These are phyloP conservation scores for Candida nitratophila DNA, from an alignment of 805 yeast species.

Conservation along the genomic window DNA sequence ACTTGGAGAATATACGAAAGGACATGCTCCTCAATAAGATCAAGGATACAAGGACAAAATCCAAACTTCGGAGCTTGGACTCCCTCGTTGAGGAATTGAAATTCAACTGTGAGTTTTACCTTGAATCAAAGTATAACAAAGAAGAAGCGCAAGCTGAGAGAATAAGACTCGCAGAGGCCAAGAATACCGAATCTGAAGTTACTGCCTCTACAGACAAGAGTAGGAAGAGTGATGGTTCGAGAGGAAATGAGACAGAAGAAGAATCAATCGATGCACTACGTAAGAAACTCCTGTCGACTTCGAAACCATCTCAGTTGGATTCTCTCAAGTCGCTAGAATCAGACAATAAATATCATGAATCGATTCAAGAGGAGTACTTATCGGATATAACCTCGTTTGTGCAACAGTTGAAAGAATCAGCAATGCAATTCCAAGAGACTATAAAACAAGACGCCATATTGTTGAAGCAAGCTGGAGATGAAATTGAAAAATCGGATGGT, in stretches of 20 bases:
- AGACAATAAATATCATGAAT: slow-evolving; percentile 24
- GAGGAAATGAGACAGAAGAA: slow-evolving; percentile 5
- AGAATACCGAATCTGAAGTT: neutral
- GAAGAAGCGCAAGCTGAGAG: neutral
- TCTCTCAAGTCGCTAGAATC: slow-evolving; percentile 14
- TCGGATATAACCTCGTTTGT: slow-evolving; percentile 27
- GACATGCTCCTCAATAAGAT: neutral
- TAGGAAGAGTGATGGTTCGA: neutral
- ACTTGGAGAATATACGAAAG: neutral
- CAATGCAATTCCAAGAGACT: slow-evolving; percentile 25
- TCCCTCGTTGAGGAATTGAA: neutral
- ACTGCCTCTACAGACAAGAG: neutral
- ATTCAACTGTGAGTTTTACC: neutral
- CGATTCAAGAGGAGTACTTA: slow-evolving; percentile 24
- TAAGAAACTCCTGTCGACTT: slow-evolving; percentile 20
- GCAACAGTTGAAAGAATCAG: slow-evolving; percentile 21
- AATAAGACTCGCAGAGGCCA: neutral
- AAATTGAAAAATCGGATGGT: slow-evolving; percentile 24
- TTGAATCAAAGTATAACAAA: neutral
- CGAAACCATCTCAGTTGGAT: slow-evolving; percentile 20
- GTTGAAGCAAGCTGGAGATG: slow-evolving; percentile 25
- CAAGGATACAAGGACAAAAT: neutral
- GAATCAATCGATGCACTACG: slow-evolving; percentile 22
- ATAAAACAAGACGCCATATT: slow-evolving; percentile 25
- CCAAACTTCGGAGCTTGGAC: neutral